Percentiles rank a stretch among this genome's conserved stretches.
phyloP scores from a whole-genome alignment of 202 grass and related monocot species.

The Brachypodium distachyon region DNA sequence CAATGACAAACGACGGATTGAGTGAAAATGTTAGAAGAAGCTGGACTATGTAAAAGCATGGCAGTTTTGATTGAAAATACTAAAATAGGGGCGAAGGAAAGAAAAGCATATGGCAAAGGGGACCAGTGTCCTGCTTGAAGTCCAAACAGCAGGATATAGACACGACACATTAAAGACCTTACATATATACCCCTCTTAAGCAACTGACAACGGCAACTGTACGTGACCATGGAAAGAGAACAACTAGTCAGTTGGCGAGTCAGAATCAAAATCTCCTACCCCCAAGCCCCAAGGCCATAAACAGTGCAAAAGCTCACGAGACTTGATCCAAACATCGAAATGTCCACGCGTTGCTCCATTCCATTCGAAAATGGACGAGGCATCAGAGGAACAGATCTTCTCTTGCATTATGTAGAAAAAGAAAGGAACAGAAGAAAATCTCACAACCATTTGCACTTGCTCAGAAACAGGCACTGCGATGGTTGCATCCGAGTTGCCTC shows the following conservation, averaged over 20 bases:
- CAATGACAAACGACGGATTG: background rate
- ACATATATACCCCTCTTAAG: background rate
- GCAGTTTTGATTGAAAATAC: background rate
- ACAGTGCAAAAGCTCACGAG: background rate
- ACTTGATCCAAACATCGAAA: conserved; percentile 3
- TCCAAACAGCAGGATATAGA: background rate
- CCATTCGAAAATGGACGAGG: background rate
- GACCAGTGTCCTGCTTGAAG: background rate
- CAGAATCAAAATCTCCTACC: conserved; percentile 27
- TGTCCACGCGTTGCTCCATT: background rate
- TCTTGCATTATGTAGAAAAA: too few species aligned
- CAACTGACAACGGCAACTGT: conserved; percentile 32
- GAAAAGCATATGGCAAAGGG: background rate
- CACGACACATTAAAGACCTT: background rate
- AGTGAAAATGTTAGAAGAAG: background rate
- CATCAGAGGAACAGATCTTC: background rate
- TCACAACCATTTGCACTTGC: background rate
- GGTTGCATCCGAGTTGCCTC: background rate
- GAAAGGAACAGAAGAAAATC: background rate
- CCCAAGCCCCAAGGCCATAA: background rate
- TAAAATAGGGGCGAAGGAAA: background rate
- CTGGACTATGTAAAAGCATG: background rate
- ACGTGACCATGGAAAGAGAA: conserved; percentile 45
- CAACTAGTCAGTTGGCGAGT: background rate
- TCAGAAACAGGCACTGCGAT: background rate